These are phyloP conservation scores for Fibroporia radiculosa DNA, from an alignment of 768 basidiomycete genomes.

Conservation along the genomic window DNA sequence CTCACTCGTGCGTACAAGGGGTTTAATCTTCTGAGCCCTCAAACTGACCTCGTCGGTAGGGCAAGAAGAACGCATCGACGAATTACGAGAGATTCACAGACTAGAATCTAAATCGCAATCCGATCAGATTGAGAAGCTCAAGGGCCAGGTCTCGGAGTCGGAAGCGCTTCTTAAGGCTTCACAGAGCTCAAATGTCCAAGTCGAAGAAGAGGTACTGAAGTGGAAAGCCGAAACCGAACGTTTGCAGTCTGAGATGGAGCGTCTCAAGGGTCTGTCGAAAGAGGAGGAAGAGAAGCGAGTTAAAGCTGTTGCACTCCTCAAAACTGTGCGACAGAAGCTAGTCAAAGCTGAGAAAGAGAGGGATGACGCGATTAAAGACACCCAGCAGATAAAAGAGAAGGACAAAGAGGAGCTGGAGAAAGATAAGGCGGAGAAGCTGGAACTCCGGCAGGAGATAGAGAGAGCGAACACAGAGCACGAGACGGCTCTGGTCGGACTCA, in stretches of 20 bases:
- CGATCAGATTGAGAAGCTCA: constrained; percentile 64
- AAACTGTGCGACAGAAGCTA: constrained; percentile 94
- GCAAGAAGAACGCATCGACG: constrained; percentile 78
- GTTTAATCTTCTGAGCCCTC: not conserved
- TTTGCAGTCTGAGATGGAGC: constrained; percentile 57
- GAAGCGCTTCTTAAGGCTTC: constrained; percentile 62
- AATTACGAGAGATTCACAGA: constrained; percentile 76
- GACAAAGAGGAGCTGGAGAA: constrained; percentile 46
- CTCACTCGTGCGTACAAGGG: constrained; percentile 50
- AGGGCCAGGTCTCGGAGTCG: constrained; percentile 57
- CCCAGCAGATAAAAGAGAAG: constrained; percentile 41
- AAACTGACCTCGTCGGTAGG: constrained; percentile 34
- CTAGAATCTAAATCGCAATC: constrained; percentile 76
- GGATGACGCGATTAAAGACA: constrained; percentile 67
- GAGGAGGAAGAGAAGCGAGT: constrained; percentile 97
- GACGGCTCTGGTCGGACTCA: constrained; percentile 49
- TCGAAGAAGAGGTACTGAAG: constrained; percentile 41
- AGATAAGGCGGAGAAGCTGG: constrained; percentile 39
- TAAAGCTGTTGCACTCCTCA: constrained; percentile 87
- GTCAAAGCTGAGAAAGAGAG: constrained; percentile 93
- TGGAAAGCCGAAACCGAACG: constrained; percentile 49
- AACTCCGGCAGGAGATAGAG: constrained; percentile 59
- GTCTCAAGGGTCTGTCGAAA: constrained; percentile 55
- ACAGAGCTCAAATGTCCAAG: constrained; percentile 38
- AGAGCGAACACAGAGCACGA: constrained; percentile 54